phyloP scores from a whole-genome alignment of 1,284 basidiomycete genomes.

The Vanrija humicola region DNA sequence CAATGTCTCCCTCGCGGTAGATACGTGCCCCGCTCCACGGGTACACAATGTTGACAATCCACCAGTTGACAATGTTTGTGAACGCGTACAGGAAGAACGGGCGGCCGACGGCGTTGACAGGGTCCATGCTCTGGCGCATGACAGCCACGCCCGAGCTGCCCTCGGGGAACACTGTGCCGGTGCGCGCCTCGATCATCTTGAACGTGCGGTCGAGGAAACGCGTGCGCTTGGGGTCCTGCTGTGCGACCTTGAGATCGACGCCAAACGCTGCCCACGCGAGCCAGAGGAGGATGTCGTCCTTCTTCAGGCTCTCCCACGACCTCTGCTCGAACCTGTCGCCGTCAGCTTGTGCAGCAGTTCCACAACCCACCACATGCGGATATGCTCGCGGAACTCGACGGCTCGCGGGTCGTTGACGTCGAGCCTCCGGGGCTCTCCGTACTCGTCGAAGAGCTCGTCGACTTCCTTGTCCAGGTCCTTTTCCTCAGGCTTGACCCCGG shows the following conservation, averaged over 20 bases:
- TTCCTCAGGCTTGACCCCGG: constrained; percentile 20
- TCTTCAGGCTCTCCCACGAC: constrained; percentile 67
- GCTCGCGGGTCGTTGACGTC: constrained; percentile 38
- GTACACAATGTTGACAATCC: constrained; percentile 28
- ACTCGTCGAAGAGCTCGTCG: constrained; percentile 13
- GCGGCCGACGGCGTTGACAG: constrained; percentile 58
- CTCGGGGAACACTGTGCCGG: constrained; percentile 63
- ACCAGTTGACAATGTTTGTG: constrained; percentile 56
- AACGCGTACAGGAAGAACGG: constrained; percentile 69
- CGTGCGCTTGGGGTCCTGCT: constrained; percentile 53
- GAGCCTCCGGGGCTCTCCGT: constrained; percentile 16
- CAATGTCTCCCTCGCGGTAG: constrained; percentile 49
- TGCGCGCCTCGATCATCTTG: constrained; percentile 64
- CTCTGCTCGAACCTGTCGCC: constrained; percentile 64
- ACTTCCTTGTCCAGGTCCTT: constrained; percentile 19
- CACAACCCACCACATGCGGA: constrained; percentile 44
- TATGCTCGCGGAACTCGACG: constrained; percentile 46
- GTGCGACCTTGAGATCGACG: constrained; percentile 51
- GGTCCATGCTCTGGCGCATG: constrained; percentile 74
- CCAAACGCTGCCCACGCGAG: constrained; percentile 81
- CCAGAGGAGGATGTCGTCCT: constrained; percentile 68
- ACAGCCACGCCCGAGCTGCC: constrained; percentile 60
- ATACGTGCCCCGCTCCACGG: constrained; percentile 32
- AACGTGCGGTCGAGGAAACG: constrained; percentile 60
- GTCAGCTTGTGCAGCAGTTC: background rate